Percentiles rank a stretch among this genome's conserved stretches.
phyloP scores from a whole-genome alignment of 176 grass and related monocot species.

The Stipa capillata region DNA sequence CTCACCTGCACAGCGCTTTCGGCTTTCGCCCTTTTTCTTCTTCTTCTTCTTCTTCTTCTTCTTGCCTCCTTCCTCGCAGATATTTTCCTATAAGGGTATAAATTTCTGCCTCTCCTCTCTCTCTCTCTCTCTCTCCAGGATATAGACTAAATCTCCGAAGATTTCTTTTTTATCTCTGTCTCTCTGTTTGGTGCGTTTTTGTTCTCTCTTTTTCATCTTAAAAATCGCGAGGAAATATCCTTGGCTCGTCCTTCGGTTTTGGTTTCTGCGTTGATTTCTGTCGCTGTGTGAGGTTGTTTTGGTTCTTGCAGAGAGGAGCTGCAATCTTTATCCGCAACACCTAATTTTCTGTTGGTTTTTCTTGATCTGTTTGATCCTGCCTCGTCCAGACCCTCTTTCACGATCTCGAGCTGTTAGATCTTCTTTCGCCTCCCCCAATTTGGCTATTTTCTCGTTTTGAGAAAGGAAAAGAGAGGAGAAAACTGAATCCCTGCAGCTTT shows the following conservation, averaged over 20 bases:
- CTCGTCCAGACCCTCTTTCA: background rate
- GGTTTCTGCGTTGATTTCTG: background rate
- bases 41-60: too few relatives aligned
- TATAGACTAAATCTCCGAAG: background rate
- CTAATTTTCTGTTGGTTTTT: background rate
- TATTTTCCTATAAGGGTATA: constrained; percentile 1
- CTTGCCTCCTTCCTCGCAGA: background rate
- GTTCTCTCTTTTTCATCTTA: background rate
- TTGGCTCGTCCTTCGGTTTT: background rate
- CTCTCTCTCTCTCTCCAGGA: background rate
- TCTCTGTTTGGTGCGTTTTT: background rate
- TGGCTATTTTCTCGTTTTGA: background rate
- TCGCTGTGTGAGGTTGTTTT: background rate
- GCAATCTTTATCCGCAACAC: background rate
- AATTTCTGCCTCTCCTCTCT: background rate
- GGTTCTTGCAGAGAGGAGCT: background rate
- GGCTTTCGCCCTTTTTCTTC: background rate
- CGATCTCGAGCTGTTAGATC: background rate
- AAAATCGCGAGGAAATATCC: background rate
- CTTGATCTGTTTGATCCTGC: background rate
- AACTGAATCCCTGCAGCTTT: too few relatives aligned
- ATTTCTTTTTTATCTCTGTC: background rate
- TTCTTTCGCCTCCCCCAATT: background rate
- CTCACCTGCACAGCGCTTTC: background rate
- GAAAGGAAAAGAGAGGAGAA: background rate